Evolutionary conservation across 805 yeast species (phyloP).

Genomic region (Tetrapisispora phaffii): DNA sequence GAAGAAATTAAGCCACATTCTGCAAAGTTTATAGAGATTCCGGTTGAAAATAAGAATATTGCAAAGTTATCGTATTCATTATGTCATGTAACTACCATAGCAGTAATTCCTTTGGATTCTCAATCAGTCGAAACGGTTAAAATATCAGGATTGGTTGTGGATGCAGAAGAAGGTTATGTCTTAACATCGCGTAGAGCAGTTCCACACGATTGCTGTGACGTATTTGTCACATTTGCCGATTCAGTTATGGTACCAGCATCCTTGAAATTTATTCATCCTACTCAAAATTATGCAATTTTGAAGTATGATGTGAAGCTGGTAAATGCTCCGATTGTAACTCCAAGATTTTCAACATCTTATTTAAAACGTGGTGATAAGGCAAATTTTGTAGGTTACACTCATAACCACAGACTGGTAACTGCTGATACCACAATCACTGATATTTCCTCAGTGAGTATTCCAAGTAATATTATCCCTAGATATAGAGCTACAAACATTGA

Average conservation of each 20-base stretch:
- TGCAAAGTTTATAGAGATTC: constrained; percentile 64
- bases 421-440: constrained; percentile 72
- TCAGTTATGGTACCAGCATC: constrained; percentile 71
- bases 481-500: constrained; percentile 81
- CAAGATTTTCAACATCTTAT: constrained; percentile 46
- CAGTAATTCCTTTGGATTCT: constrained; percentile 71
- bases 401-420: constrained; percentile 55
- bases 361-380: constrained; percentile 67
- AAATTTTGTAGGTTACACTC: constrained; percentile 73
- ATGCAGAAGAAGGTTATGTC: constrained; percentile 70
- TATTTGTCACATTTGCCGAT: constrained; percentile 74
- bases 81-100: constrained; percentile 54
- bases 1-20: constrained; percentile 41
- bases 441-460: constrained; percentile 62
- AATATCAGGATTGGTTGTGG: constrained; percentile 73
- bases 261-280: constrained; percentile 78
- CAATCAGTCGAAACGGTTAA: constrained; percentile 50
- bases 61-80: constrained; percentile 54
- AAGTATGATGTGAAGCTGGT: constrained; percentile 73
- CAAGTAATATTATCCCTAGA: constrained; percentile 62
- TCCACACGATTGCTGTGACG: constrained; percentile 70
- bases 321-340: constrained; percentile 60
- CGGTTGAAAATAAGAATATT: constrained; percentile 45
- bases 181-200: constrained; percentile 68
- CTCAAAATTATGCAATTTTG: constrained; percentile 74